Base-by-base conservation (phyloP, 192 early-diverging fungal species). In the Pilobolus umbonatus region DNA sequence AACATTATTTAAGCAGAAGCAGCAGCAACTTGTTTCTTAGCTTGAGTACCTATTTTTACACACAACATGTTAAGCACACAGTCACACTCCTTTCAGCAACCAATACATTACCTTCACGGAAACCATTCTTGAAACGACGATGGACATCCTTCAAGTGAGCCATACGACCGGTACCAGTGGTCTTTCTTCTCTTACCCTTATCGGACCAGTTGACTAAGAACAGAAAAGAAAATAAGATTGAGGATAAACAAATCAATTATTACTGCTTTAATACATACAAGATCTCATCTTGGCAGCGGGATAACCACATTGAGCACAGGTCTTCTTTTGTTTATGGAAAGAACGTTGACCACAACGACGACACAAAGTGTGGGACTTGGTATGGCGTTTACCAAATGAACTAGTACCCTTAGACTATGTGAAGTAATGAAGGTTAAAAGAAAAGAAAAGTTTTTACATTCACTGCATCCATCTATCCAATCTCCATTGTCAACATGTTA, bases 301-400 rank as follows among this genome's bases (percentile, higher is more conserved):
- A 80, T 96, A 99, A 56, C 92, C 95, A 82, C 96, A 99, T 74
- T 92, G 91, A 72, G 94, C 93, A 80, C 96, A 99, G 42, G 93
- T 96, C 92, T 99, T 99, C 92, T 99, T 99, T 84, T 97, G 95
- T 87, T 91, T 93, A 89, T 99, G 96, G 90, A 96, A 96, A 45
- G 95, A 87, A 62, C 94, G 89, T 63, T 85, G 84, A 55, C 97
- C 97, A 80, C 97, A 99, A 72, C 96, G 88, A 67, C 85, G 79
- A 92, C 96, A 99, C 68, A 98, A 85, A 64, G 88, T 89, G 94
- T 99, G 97, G 65, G 97, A 88, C 90, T 99, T 99, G 81, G 88
- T 93, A 89, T 99, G 95, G 77, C 93, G 92, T 83, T 94, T 98
- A 95, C 97, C 97, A 81, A 98, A 96, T 71, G 90, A 87, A 68